These are phyloP conservation scores for Kwoniella mangroviensis DNA, from an alignment of 768 basidiomycete genomes.

Conservation along the genomic window DNA sequence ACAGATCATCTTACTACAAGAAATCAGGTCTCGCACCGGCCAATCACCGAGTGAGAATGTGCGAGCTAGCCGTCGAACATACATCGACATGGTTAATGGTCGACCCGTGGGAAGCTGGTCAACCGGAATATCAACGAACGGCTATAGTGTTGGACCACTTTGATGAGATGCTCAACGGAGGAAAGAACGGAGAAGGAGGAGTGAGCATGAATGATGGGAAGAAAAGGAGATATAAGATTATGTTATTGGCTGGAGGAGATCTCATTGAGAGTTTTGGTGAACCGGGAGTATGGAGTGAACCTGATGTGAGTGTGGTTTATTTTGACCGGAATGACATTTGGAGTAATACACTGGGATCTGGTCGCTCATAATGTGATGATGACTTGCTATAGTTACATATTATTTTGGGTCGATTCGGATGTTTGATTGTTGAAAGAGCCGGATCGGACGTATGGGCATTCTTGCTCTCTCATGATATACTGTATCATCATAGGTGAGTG, in stretches of 20 bases:
- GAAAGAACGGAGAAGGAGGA: slow-evolving; percentile 72
- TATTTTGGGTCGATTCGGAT: slow-evolving; percentile 92
- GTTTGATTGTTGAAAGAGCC: slow-evolving; percentile 91
- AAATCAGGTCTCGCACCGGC: slow-evolving; percentile 91
- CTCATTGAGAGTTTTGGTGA: slow-evolving; percentile 97
- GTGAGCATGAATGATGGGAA: slow-evolving; percentile 70
- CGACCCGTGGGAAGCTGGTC: slow-evolving; percentile 96
- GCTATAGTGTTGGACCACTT: slow-evolving; percentile 98
- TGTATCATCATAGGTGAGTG: slow-evolving; percentile 61
- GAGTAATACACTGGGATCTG: too few species aligned
- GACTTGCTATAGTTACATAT: slow-evolving; percentile 74
- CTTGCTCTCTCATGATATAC: slow-evolving; percentile 62
- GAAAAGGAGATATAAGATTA: slow-evolving; percentile 74
- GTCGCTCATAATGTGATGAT: not conserved
- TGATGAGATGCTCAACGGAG: slow-evolving; percentile 87
- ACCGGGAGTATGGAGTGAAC: slow-evolving; percentile 94
- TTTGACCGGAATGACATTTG: too few species aligned
- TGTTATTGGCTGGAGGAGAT: slow-evolving; percentile 97
- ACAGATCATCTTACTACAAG: slow-evolving; percentile 69
- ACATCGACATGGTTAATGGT: slow-evolving; percentile 96
- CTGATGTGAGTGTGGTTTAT: slow-evolving; percentile 71
- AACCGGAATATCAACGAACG: slow-evolving; percentile 85
- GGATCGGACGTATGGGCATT: slow-evolving; percentile 76
- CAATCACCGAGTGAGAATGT: slow-evolving; percentile 75
- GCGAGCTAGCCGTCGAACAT: slow-evolving; percentile 80